These are phyloP conservation scores for Scutellaria minor DNA, from an alignment of 257 asterid genomes.

Conservation along the genomic window DNA sequence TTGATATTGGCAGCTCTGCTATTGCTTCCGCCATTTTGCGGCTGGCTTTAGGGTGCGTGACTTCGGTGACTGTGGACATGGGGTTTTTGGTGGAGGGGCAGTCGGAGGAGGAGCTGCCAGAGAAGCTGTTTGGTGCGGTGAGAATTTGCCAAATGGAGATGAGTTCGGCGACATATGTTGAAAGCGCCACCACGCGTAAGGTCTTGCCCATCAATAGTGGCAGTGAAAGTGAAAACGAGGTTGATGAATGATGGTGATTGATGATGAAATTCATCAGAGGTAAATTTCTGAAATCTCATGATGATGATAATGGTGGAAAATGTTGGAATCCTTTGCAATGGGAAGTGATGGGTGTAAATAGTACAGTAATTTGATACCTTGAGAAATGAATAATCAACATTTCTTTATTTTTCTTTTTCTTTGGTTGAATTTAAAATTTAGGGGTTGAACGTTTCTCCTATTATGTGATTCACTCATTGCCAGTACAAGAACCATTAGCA, in stretches of 20 bases:
- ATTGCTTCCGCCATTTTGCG: constrained; percentile 84
- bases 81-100: constrained; percentile 86
- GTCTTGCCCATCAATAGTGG: constrained; percentile 56
- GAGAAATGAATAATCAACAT: too few species aligned
- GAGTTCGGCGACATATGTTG: constrained; percentile 73
- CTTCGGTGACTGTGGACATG: constrained; percentile 90
- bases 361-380: constrained; percentile 22
- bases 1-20: constrained; percentile 88
- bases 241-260: constrained; percentile 28
- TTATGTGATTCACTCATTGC: neutral
- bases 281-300: constrained; percentile 35
- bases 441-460: neutral
- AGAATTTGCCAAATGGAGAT: constrained; percentile 91
- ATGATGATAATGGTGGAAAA: constrained; percentile 29
- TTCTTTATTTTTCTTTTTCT: neutral
- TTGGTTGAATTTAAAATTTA: too few species aligned
- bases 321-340: constrained; percentile 33
- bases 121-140: constrained; percentile 80
- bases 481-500: neutral
- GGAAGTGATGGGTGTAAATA: constrained; percentile 45
- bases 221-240: constrained; percentile 57
- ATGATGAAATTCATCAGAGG: constrained; percentile 19
- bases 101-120: constrained; percentile 84
- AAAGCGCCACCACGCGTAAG: constrained; percentile 54
- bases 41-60: constrained; percentile 81